Evolutionary conservation across 805 yeast genomes (phyloP), one percentile per base, ranked within the genome.

Genomic region (Sugiyamaella mastotermitis): DNA sequence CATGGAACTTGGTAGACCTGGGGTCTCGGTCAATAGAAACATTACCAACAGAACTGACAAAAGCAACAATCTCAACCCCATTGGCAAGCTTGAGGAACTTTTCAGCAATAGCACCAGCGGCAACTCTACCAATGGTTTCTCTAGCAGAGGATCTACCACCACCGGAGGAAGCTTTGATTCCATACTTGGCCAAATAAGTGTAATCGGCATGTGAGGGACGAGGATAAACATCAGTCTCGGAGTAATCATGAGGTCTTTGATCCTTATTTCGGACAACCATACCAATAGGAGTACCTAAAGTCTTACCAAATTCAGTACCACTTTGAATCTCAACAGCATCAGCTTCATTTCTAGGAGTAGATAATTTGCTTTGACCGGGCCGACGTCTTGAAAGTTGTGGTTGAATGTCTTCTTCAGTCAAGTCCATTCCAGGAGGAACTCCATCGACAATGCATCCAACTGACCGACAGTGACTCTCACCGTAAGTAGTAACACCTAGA

Each of bases 371-470:
- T 65, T 92, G 98, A 35, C 98, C 98, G 1, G 98, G 98, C 66
- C 98, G 81, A 72, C 98, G 82, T 67, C 98, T 78, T 16, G 94
- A 80, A 52, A 92, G 67, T 69, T 92, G 98, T 13, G 97, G 95
- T 68, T 92, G 98, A 50, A 92, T 75, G 57, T 92, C 97, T 4
- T 67, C 77, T 62, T 85, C 97, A 13, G 82, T 72, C 38, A 92
- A 73, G 5, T 77, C 72, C 75, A 92, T 71, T 22, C 95, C 95
- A 20, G 98, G 97, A 21, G 98, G 98, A 29, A 87, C 92, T 42
- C 98, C 98, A 52, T 92, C 98, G 27, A 92, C 96, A 45, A 92
- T 92, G 65, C 97, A 92, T 22, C 98, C 98, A 29, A 92, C 98
- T 7, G 95, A 84, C 55, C 78, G 83, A 68, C 98, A 92, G 68